These are phyloP conservation scores for Lecanicillium sp. DNA, from an alignment of 2,329 filamentous ascomycete species.

Conservation along the genomic window DNA sequence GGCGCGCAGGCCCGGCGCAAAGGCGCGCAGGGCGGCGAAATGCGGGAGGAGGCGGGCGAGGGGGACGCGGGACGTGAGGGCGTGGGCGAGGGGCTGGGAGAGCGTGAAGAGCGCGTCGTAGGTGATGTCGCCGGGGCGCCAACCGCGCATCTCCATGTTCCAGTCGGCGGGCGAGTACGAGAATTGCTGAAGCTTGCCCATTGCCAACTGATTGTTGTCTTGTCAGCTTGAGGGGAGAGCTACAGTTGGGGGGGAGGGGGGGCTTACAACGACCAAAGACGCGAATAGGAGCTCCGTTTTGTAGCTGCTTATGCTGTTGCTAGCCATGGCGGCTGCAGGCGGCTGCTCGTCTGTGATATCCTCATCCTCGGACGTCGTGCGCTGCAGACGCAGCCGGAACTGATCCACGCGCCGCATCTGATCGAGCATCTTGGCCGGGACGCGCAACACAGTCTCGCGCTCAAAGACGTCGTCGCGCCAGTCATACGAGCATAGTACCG, in stretches of 20 bases:
- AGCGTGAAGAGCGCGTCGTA: too few species aligned
- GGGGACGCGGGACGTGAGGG: too few species aligned
- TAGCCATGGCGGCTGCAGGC: neutral
- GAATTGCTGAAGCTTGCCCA: neutral
- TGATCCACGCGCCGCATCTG: slow-evolving; percentile 27
- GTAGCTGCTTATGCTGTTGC: neutral
- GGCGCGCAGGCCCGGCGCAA: neutral
- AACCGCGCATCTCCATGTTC: too few species aligned
- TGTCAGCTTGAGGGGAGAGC: too few species aligned
- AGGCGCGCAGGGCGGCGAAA: neutral
- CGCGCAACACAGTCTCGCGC: slow-evolving; percentile 35
- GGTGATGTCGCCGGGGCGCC: too few species aligned
- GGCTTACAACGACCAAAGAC: neutral
- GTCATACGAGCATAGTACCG: slow-evolving; percentile 40
- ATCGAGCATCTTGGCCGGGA: slow-evolving; percentile 31
- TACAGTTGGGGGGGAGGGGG: too few species aligned
- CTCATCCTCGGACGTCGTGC: neutral
- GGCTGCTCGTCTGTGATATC: neutral
- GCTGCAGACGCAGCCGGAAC: slow-evolving; percentile 20
- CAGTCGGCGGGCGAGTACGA: too few species aligned
- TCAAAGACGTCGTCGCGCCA: slow-evolving; percentile 22
- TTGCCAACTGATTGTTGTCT: neutral
- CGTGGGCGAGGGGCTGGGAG: too few species aligned
- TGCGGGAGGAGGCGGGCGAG: too few species aligned
- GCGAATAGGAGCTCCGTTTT: neutral